Base-by-base conservation (phyloP, 177 flowering plant species). In the Vitis hybrid region DNA sequence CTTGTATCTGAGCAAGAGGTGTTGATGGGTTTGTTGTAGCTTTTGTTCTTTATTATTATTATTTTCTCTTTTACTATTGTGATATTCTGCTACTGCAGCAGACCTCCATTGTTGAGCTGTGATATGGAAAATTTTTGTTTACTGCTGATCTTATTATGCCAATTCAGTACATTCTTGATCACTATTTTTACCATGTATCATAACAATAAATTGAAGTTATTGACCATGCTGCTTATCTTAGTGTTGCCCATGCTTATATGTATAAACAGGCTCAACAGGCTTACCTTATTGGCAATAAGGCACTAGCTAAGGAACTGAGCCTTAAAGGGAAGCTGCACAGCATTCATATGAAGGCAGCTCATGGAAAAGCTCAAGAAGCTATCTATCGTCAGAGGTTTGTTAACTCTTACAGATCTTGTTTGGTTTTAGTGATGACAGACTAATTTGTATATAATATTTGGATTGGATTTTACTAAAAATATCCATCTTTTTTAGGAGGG, bases 301-400 rank as follows among this genome's bases (percentile, higher is more conserved):
- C 94, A 65, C 77, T 96, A 52, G 97, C 99, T 32, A 96, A 93
- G 78, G 98, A 96, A 69, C 76, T 96, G 73, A 92, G 97, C 70
- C 74, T 80, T 18, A 90, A 92, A 81, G 98, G 99, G 54, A 97
- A 93, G 75, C 67, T 91, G 78, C 94, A 92, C 74, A 89, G 88
- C 81, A 80, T 89, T 88, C 94, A 88, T 61, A 96, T 96, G 98
- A 93, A 93, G 82, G 97, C 87, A 58, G 97, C 98, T 61, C 98
- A 96, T 84, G 97, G 82, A 70, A 92, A 92, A 71, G 99, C 99
- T 62, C 96, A 90, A 66, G 98, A 96, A 52, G 82, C 99, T 68
- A 96, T 93, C 60, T 96, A 83, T 72, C 91, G 87, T 17, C 94
- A 88, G 75, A 96, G 99, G 99, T 96, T 79, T 81, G 83, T 73